A percentile compares a stretch with the other conserved stretches of the same genome.
Conservation (phyloP, 108 stramenopile species). For the Cyclotella sp. region DNA sequence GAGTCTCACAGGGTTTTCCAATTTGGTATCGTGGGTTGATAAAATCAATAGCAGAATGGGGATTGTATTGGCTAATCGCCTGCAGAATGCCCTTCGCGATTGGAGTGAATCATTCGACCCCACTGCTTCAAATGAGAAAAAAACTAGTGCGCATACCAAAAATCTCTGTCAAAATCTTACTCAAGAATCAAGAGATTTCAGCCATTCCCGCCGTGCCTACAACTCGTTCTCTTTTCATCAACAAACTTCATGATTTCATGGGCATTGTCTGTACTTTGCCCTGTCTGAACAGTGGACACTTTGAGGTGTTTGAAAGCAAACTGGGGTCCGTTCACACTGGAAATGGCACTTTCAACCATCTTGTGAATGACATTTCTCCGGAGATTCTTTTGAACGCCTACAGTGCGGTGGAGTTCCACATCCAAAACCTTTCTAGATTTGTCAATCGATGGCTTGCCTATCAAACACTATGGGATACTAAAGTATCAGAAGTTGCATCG, state of each 20-base stretch:
- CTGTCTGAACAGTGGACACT: conserved; percentile 86
- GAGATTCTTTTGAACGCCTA: conserved; percentile 69
- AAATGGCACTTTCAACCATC: conserved; percentile 59
- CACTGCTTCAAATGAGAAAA: conserved; percentile 24
- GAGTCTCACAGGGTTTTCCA: conserved; percentile 81
- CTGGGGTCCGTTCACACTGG: conserved; percentile 16
- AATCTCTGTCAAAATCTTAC: conserved; percentile 77
- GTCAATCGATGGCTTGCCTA: conserved; percentile 94
- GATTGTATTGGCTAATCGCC: conserved; percentile 64
- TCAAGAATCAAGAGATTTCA: conserved; percentile 87
- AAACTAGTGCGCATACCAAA: conserved; percentile 51
- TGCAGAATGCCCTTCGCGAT: conserved; percentile 66
- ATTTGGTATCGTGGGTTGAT: conserved; percentile 76
- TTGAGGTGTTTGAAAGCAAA: conserved; percentile 86
- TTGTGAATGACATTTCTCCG: conserved; percentile 60
- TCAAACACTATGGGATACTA: conserved; percentile 96
- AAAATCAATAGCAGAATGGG: conserved; percentile 73
- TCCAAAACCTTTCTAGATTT: conserved; percentile 70
- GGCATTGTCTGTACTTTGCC: conserved; percentile 84
- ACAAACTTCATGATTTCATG: conserved; percentile 82
- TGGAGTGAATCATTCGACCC: conserved; percentile 69
- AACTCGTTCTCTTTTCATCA: conserved; percentile 72
- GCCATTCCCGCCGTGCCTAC: conserved; percentile 77
- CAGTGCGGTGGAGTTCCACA: conserved; percentile 69
- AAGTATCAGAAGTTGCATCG: conserved; percentile 80